Conservation (phyloP, 2,329 filamentous ascomycete species). For the Ceratocystis ficicola region DNA sequence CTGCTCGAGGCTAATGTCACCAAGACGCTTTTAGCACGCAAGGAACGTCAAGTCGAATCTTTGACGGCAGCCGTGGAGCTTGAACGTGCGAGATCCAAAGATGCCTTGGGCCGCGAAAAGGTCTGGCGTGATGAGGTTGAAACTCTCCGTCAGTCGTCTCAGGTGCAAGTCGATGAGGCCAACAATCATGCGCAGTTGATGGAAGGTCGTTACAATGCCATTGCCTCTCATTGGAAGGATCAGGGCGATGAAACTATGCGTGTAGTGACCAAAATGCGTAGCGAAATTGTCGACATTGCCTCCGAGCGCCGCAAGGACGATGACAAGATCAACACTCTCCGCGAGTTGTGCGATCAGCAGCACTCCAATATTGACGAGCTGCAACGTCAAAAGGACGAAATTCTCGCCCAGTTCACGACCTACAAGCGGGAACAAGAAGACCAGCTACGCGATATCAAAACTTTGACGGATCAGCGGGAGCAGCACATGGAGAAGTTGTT, state of each 20-base stretch:
- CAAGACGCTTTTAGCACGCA: conserved; percentile 56
- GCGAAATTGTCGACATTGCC: conserved; percentile 43
- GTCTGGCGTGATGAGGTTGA: conserved; percentile 54
- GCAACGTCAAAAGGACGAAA: conserved; percentile 48
- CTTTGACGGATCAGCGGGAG: conserved; percentile 45
- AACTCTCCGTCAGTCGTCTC: conserved; percentile 45
- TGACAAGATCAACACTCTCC: conserved; percentile 50
- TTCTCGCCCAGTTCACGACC: conserved; percentile 46
- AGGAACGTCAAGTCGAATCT: conserved; percentile 62
- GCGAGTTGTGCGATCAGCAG: conserved; percentile 61
- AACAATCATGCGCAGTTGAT: conserved; percentile 52
- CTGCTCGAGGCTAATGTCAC: conserved; percentile 60
- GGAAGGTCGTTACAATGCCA: conserved; percentile 57
- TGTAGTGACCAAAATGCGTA: conserved; percentile 38
- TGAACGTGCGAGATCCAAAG: conserved; percentile 49
- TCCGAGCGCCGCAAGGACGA: conserved; percentile 48
- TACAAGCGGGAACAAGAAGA: conserved; percentile 55
- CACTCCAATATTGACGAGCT: conserved; percentile 53
- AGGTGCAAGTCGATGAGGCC: conserved; percentile 53
- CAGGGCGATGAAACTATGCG: conserved; percentile 50
- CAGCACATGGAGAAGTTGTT: conserved; percentile 48
- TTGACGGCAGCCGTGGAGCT: conserved; percentile 51
- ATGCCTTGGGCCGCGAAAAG: conserved; percentile 48
- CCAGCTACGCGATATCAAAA: conserved; percentile 48
- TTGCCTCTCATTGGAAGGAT: conserved; percentile 54